phyloP scores from a whole-genome alignment of 352 stramenopile genomes.

The Pythium insidiosum region DNA sequence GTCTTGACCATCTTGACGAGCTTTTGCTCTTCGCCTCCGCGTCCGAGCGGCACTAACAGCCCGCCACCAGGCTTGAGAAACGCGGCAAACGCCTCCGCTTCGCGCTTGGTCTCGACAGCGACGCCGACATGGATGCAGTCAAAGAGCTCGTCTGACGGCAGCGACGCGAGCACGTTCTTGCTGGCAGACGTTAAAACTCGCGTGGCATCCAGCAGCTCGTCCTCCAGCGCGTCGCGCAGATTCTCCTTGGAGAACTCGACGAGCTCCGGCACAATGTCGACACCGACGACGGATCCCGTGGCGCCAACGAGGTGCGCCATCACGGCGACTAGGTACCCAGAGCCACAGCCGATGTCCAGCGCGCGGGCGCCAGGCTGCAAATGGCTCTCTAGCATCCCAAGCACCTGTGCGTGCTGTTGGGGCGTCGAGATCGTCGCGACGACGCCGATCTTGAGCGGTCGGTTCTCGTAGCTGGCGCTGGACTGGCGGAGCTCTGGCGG shows the following conservation, averaged over 20 bases:
- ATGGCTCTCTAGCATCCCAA: conserved; percentile 56
- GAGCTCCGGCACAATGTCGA: conserved; percentile 77
- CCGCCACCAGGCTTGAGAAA: conserved; percentile 64
- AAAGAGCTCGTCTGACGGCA: conserved; percentile 26
- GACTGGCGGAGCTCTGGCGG: conserved; percentile 19
- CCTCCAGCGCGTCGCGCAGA: conserved; percentile 34
- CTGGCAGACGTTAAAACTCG: conserved; percentile 31
- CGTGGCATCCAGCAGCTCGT: conserved; percentile 27
- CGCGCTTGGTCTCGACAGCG: conserved; percentile 63
- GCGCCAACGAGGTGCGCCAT: conserved; percentile 67
- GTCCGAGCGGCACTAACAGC: conserved; percentile 60
- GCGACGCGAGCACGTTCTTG: conserved; percentile 27
- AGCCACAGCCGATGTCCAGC: conserved; percentile 77
- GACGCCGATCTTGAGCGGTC: conserved; percentile 64
- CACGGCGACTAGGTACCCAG: conserved; percentile 66
- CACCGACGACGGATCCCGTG: conserved; percentile 39
- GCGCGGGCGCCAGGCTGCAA: conserved; percentile 49
- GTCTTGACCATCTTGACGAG: conserved; percentile 82
- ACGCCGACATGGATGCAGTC: conserved; percentile 81
- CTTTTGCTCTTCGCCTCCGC: conserved; percentile 56
- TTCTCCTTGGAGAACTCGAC: conserved; percentile 62
- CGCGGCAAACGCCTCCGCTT: conserved; percentile 59
- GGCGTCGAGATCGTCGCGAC: conserved; percentile 83
- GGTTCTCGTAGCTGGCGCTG: conserved; percentile 54
- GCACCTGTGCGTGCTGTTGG: conserved; percentile 77